Base-by-base conservation (phyloP, 2,329 filamentous ascomycete species). In the Pseudodiploospora longispora region DNA sequence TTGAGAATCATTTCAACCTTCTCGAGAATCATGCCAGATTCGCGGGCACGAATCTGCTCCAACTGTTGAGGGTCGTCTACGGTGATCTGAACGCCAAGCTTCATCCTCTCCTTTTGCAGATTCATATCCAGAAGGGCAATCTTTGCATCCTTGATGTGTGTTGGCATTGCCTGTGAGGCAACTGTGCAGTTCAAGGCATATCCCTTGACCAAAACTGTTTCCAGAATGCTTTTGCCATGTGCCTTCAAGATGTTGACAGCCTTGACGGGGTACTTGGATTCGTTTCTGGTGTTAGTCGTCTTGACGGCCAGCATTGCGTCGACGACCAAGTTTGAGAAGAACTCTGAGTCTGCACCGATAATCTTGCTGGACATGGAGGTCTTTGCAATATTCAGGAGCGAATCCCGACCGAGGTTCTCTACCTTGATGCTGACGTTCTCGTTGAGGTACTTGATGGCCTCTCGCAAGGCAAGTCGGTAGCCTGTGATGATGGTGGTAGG, bases 301-400 rank as follows among this genome's bases (percentile, higher is more conserved):
- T 95, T 96, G 60, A 98, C 93, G 43, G 90, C 85, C 63, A 86
- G 82, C 76, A 98, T 96, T 52, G 87, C 90, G 66, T 98, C 91
- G 41, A 98, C 93, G 9, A 90, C 89, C 85, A 98, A 94, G 69
- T 93, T 86, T 55, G 91, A 82, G 62, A 98, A 98, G 74, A 98
- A 98, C 52, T 95, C 89, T 9, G 87, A 89, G 68, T 98, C 93
- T 45, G 86, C 74, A 46, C 93, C 93, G 63, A 98, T 97, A 61
- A 98, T 94, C 74, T 98, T 98, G 75, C 87, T 95, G 42, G 90
- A 96, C 91, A 98, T 98, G 60, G 90, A 96, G 19, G 93, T 98
- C 74, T 91, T 97, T 50, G 93, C 93, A 63, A 98, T 96, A 70
- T 81, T 96, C 60, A 97, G 67, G 55, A 98, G 78, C 48, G 87